A percentile compares a stretch with the other conserved stretches of the same genome.
Evolutionary conservation across 164 flowering plant species (phyloP).

Genomic region (Chimonanthus salicifolius): DNA sequence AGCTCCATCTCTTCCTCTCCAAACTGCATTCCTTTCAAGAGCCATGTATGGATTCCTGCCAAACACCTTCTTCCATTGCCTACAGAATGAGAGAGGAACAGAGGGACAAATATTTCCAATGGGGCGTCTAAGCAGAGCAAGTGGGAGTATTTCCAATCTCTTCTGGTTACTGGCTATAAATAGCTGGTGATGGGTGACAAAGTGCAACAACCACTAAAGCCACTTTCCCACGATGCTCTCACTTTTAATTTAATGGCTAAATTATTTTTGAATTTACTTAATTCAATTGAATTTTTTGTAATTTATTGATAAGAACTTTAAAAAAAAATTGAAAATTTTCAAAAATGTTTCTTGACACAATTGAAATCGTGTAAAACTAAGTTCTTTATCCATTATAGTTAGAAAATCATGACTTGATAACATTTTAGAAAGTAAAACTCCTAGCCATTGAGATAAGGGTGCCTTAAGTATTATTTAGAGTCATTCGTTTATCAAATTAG

Average conservation of each 20-base stretch:
- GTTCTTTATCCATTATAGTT: too few relatives aligned
- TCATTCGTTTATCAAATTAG: too few relatives aligned
- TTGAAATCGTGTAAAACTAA: too few relatives aligned
- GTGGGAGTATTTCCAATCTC: slow-evolving; percentile 15
- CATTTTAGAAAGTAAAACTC: too few relatives aligned
- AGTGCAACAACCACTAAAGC: slow-evolving; percentile 1
- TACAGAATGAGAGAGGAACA: slow-evolving; percentile 6
- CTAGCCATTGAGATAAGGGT: too few relatives aligned
- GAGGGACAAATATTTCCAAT: slow-evolving; percentile 17
- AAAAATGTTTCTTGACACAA: too few relatives aligned
- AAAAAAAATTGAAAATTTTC: too few relatives aligned
- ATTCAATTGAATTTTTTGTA: not conserved
- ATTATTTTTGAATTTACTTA: too few relatives aligned
- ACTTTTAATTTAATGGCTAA: not conserved
- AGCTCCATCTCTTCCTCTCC: slow-evolving; percentile 12
- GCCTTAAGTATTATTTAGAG: too few relatives aligned
- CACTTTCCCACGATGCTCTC: slow-evolving; percentile 1
- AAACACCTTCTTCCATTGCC: slow-evolving; percentile 14
- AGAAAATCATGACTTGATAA: too few relatives aligned
- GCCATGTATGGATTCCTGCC: slow-evolving; percentile 29
- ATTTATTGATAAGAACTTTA: not conserved
- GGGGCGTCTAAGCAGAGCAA: slow-evolving; percentile 22
- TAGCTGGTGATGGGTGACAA: slow-evolving; percentile 21
- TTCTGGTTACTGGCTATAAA: slow-evolving; percentile 15
- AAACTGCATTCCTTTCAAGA: slow-evolving; percentile 23